Conservation (phyloP, 2,329 filamentous ascomycete species). For the Colletotrichum viniferum region DNA sequence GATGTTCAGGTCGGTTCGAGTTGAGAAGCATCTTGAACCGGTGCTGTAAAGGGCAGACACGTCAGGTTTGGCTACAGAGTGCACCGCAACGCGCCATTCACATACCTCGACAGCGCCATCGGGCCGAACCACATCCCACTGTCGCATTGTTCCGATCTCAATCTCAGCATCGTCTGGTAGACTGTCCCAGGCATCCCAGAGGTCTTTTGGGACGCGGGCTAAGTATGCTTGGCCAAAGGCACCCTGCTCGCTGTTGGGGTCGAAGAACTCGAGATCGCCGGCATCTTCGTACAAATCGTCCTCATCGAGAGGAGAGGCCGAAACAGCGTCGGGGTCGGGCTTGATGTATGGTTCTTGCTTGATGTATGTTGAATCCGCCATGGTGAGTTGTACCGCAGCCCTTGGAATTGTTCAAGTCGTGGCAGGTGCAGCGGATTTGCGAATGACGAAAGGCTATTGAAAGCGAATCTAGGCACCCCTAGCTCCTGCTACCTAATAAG, state of each 20-base stretch:
- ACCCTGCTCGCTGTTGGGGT: constrained; percentile 35
- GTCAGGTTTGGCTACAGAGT: neutral
- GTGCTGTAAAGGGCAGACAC: constrained; percentile 29
- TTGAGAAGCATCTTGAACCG: constrained; percentile 71
- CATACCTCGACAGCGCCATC: constrained; percentile 48
- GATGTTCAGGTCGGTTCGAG: constrained; percentile 68
- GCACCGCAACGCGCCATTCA: neutral
- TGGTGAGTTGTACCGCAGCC: neutral
- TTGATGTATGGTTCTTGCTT: constrained; percentile 46
- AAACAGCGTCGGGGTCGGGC: constrained; percentile 48
- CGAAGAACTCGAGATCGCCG: constrained; percentile 62
- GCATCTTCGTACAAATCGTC: constrained; percentile 71
- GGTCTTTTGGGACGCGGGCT: constrained; percentile 76
- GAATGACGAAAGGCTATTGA: neutral
- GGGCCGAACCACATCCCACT: constrained; percentile 58
- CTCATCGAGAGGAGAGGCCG: constrained; percentile 55
- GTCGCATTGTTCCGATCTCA: constrained; percentile 75
- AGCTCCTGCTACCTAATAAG: neutral
- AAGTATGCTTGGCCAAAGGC: constrained; percentile 58
- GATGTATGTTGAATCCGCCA: constrained; percentile 24
- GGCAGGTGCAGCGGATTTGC: neutral
- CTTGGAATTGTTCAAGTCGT: neutral
- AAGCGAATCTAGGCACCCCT: neutral
- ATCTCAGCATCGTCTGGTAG: constrained; percentile 84
- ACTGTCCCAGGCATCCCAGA: constrained; percentile 80